These are phyloP conservation scores for Tulasnella sp. DNA, from an alignment of 768 basidiomycete genomes.

Conservation along the genomic window DNA sequence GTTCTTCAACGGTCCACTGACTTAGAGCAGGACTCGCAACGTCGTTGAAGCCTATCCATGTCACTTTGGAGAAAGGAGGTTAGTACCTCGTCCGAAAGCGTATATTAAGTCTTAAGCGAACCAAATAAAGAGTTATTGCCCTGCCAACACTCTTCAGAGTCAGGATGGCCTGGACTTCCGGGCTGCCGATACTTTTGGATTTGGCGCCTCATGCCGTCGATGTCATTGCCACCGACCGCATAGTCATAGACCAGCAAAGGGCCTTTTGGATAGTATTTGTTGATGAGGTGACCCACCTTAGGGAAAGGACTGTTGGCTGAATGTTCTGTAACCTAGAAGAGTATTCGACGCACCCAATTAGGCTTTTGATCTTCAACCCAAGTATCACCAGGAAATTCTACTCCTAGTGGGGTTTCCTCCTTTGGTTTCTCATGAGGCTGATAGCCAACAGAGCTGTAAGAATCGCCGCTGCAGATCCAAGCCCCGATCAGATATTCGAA, in stretches of 20 bases:
- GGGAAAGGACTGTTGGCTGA: constrained; percentile 24
- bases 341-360: constrained; percentile 49
- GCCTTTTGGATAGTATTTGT: constrained; percentile 33
- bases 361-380: constrained; percentile 47
- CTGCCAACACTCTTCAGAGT: constrained; percentile 46
- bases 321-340: constrained; percentile 1
- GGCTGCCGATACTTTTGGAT: constrained; percentile 41
- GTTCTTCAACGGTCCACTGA: background rate
- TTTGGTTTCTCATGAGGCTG: constrained; percentile 26
- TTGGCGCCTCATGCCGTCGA: constrained; percentile 43
- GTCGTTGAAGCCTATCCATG: constrained; percentile 68
- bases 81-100: too few relatives aligned
- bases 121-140: constrained; percentile 46
- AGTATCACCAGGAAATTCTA: constrained; percentile 44
- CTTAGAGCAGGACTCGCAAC: constrained; percentile 29
- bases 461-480: constrained; percentile 49
- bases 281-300: constrained; percentile 34
- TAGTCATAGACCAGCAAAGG: constrained; percentile 55
- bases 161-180: constrained; percentile 32
- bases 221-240: constrained; percentile 51
- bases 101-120: too few relatives aligned
- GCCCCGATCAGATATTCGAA: too few relatives aligned
- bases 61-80: constrained; percentile 40
- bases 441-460: constrained; percentile 48
- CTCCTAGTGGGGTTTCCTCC: constrained; percentile 47